Conservation (phyloP, 345 rosid genomes). For the Moricandia arvensis region DNA sequence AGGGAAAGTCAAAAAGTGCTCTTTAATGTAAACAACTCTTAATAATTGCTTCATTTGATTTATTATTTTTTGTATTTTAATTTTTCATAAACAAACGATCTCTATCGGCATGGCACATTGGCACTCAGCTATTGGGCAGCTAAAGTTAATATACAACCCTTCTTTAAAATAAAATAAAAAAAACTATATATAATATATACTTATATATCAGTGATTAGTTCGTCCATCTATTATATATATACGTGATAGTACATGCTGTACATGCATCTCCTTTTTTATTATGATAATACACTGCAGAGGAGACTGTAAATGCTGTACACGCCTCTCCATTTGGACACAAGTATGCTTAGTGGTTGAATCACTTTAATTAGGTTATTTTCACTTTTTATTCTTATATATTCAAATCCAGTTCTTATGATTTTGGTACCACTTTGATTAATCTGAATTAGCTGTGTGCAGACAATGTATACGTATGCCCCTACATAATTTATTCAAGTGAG, state of each 20-base stretch:
- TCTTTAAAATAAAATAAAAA: no score
- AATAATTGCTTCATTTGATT: conserved; percentile 8
- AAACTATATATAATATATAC: no score
- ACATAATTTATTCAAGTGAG: neutral
- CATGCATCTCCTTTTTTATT: neutral
- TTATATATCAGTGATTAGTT: neutral
- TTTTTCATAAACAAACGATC: neutral
- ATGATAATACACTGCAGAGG: neutral
- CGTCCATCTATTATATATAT: neutral
- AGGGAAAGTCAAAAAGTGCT: no score
- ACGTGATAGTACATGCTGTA: neutral
- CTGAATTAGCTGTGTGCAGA: neutral
- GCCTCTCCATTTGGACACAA: conserved; percentile 1
- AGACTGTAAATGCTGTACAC: conserved; percentile 21
- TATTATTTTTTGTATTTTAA: neutral
- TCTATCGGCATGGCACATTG: conserved; percentile 33
- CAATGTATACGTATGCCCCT: neutral
- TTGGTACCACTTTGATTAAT: conserved; percentile 4
- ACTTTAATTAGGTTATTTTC: conserved; percentile 2
- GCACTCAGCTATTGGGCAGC: conserved; percentile 19
- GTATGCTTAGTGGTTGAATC: conserved; percentile 13
- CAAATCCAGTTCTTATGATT: neutral
- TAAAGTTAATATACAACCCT: neutral
- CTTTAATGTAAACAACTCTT: no score
- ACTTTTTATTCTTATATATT: neutral